Evolutionary conservation across 1,284 basidiomycete species (phyloP).

Genomic region (Pseudozyma hubeiensis): DNA sequence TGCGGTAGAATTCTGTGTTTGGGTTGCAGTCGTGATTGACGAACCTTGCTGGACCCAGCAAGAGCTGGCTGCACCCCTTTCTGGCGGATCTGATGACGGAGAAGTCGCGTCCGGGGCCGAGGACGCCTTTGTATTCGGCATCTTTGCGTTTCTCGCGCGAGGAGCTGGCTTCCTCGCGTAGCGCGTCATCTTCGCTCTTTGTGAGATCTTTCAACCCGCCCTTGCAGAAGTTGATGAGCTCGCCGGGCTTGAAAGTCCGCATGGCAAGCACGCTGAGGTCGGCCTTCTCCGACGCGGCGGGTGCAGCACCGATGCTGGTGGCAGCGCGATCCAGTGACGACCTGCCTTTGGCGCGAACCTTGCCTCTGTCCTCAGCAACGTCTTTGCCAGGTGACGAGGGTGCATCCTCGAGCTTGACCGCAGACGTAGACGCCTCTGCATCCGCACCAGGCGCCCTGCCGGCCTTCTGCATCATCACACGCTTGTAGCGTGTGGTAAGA

Average conservation of each 20-base stretch:
- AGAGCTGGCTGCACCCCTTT: slow-evolving; percentile 89
- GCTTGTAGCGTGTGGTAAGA: slow-evolving; percentile 62
- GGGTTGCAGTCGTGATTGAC: slow-evolving; percentile 95
- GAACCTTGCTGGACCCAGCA: slow-evolving; percentile 91
- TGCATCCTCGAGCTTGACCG: slow-evolving; percentile 28
- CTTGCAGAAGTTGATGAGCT: slow-evolving; percentile 82
- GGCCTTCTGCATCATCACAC: slow-evolving; percentile 52
- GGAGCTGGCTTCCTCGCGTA: slow-evolving; percentile 79
- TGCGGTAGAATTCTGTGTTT: slow-evolving; percentile 86
- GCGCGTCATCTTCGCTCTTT: slow-evolving; percentile 67
- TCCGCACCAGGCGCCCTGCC: slow-evolving; percentile 19
- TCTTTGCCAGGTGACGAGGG: slow-evolving; percentile 15
- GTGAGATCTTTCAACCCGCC: slow-evolving; percentile 69
- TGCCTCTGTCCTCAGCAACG: slow-evolving; percentile 23
- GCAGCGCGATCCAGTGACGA: slow-evolving; percentile 48
- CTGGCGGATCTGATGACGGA: slow-evolving; percentile 89
- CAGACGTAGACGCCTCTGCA: slow-evolving; percentile 20
- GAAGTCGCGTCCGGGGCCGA: slow-evolving; percentile 77
- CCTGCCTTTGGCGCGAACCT: slow-evolving; percentile 31
- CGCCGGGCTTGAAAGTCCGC: slow-evolving; percentile 77
- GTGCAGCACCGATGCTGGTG: slow-evolving; percentile 45
- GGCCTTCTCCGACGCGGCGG: slow-evolving; percentile 75
- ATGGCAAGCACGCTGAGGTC: slow-evolving; percentile 90
- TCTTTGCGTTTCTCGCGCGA: slow-evolving; percentile 52
- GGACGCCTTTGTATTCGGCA: slow-evolving; percentile 74